Evolutionary conservation across 805 yeast genomes (phyloP).

Genomic region (Candida ipomoeae): DNA sequence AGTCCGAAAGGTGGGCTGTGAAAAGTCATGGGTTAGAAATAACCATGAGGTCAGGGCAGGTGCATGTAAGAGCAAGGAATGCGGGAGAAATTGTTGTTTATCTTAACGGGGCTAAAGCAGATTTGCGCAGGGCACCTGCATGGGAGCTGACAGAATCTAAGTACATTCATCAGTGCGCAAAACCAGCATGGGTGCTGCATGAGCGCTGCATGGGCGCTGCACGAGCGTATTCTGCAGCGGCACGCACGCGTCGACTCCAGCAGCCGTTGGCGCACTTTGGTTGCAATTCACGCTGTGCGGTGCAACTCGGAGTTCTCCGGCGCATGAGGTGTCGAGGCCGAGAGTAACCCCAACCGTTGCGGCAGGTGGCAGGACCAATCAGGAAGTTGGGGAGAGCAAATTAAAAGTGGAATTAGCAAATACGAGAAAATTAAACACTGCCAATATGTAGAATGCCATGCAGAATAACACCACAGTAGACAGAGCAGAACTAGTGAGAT

Average conservation of each 20-base stretch:
- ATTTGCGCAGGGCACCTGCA: not conserved
- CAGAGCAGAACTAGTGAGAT: too few species aligned
- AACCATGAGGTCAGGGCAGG: not conserved
- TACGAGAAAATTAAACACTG: too few species aligned
- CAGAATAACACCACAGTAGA: too few species aligned
- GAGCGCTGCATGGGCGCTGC: not conserved
- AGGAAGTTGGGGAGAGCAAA: not conserved
- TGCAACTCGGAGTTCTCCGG: not conserved
- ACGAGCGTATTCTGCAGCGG: not conserved
- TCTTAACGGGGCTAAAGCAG: not conserved
- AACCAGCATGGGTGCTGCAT: not conserved
- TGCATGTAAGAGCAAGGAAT: not conserved
- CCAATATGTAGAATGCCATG: too few species aligned
- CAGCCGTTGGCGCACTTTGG: not conserved
- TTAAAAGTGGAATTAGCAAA: too few species aligned
- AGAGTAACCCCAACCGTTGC: too few species aligned
- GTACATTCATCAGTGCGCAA: not conserved
- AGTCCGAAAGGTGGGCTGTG: too few species aligned
- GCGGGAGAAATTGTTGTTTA: not conserved
- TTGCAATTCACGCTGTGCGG: not conserved
- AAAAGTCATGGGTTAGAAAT: too few species aligned
- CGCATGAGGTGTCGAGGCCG: not conserved
- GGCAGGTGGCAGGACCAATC: too few species aligned
- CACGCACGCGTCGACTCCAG: not conserved
- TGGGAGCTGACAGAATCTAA: conserved; percentile 2